Conservation (phyloP, 768 basidiomycete genomes). For the Leccinum obscurum region DNA sequence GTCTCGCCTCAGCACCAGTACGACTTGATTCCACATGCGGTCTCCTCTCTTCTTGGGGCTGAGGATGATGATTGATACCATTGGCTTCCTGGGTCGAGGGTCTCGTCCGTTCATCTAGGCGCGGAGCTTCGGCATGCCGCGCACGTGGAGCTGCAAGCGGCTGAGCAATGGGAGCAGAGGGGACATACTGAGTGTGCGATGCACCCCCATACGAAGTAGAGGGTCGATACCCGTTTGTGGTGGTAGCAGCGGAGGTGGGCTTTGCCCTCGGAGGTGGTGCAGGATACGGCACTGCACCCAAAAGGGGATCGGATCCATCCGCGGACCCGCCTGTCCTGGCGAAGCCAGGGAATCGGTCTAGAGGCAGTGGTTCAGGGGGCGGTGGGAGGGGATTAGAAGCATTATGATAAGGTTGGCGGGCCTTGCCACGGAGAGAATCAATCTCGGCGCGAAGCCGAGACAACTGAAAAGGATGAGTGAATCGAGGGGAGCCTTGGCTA, state of each 20-base stretch:
- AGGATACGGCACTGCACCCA: constrained; percentile 28
- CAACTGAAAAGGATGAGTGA: constrained; percentile 28
- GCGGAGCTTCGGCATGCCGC: constrained; percentile 24
- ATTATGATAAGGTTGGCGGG: constrained; percentile 32
- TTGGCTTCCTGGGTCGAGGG: constrained; percentile 16
- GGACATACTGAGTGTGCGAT: constrained; percentile 16
- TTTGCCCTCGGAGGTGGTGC: constrained; percentile 26
- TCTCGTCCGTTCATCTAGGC: constrained; percentile 24
- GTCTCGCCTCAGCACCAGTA: constrained; percentile 9
- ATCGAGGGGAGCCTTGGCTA: constrained; percentile 13
- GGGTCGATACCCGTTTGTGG: constrained; percentile 16
- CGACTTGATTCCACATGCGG: constrained; percentile 14
- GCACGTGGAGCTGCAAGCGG: constrained; percentile 21
- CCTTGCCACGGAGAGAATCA: constrained; percentile 35
- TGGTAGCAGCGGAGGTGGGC: constrained; percentile 5
- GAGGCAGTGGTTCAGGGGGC: constrained; percentile 54
- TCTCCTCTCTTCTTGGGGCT: constrained; percentile 19
- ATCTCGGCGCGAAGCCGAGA: constrained; percentile 38
- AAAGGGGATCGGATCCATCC: constrained; percentile 22
- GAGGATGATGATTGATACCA: constrained; percentile 6
- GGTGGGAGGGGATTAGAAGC: constrained; percentile 52
- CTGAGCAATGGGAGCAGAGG: constrained; percentile 16
- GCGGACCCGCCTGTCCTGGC: constrained; percentile 33
- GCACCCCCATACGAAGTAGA: constrained; percentile 10
- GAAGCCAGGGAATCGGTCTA: constrained; percentile 45